Base-by-base conservation (phyloP, 805 yeast species). In the Candida suzukii region DNA sequence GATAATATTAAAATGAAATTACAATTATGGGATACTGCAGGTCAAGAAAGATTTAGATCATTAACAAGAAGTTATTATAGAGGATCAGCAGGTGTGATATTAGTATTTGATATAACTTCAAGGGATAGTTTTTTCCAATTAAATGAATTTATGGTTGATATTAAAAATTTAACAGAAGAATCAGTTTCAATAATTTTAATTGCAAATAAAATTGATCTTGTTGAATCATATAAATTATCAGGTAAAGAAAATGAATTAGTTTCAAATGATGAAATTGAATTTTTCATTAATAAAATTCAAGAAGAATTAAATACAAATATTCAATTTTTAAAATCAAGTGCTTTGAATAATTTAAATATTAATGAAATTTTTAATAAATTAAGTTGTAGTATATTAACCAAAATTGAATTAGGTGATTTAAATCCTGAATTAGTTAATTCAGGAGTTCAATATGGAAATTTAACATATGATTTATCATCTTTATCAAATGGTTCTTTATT, bases 401-500 rank as follows among this genome's bases (percentile, higher is more conserved):
- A 71, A 50, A 60, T 74, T 14, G 77, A 74, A 46, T 53, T 67
- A 24, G 79, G 78, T 1, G 56, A 50, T 4, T 52, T 73, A 8
- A 74, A 72, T 45, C 76, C 76, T 0, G 75, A 73, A 43, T 63
- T 64, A 41, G 60, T 63, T 17, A 64, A 62, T 36, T 59, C 61
- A 30, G 78, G 78, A 2, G 75, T 73, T 2, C 78, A 73, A 45
- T 73, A 70, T 43, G 78, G 78, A 11, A 48, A 46, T 20, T 40
- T 50, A n/a, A 48, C 47, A 4, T 48, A 37, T 33, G 56, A 50
- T 33, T 36, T 49, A 17, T 31, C 35, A 7, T 31, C 32, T 5
- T 16, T 29, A n/a, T 29, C 32, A n/a, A 29, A 8, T 28, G 6
- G 6, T 12, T 6, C 13, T 29, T 4, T 14, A n/a, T 17, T 5